Evolutionary conservation across 2,329 filamentous ascomycete species (phyloP), one percentile per base, ranked within the genome.

Genomic region (Epichloe hybrida): DNA sequence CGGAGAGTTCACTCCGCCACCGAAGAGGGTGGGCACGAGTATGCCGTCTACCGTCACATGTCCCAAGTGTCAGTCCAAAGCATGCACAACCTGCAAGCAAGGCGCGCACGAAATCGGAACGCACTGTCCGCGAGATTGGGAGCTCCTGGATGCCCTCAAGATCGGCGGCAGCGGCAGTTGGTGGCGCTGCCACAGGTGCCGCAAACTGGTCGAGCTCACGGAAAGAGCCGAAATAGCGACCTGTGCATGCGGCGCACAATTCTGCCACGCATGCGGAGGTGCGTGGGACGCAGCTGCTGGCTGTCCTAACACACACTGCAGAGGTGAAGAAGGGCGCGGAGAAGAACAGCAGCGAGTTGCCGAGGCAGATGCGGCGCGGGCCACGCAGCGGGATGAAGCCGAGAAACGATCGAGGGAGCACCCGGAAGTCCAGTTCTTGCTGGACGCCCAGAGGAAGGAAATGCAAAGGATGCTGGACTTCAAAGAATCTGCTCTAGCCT

Each of bases 121-220:
- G 57, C 76, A 83, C 53, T 87, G 83, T 52, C 79, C 79, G 1
- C 69, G 76, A 37, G 83, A 86, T 61, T 73, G 69, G 61, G 81
- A 81, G 46, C 63, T 83, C 11, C 72, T 80, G 46, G 72, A 74
- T 1, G 75, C 84, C 7, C 67, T 86, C 39, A 73, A 77, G 53
- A 75, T 82, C 60, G 81, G 80, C 5, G 77, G 80, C 55, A 71
- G 69, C 51, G 72, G 74, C 39, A 78, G 77, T 15, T 86, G 82
- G 79, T 74, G 77, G 59, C 70, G 82, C 49, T 88, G 84, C 60
- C 81, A 80, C 62, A 78, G 77, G 54, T 88, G 84, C 60, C 72
- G 79, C 46, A 76, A 72, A 5, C 65, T 87, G 52, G 80, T 88
- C 37, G 80, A 84, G 62, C 70, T 79, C 36, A 69, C 71, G 0